phyloP scores from a whole-genome alignment of 305 asterid species.

The Rubia peregrina region DNA sequence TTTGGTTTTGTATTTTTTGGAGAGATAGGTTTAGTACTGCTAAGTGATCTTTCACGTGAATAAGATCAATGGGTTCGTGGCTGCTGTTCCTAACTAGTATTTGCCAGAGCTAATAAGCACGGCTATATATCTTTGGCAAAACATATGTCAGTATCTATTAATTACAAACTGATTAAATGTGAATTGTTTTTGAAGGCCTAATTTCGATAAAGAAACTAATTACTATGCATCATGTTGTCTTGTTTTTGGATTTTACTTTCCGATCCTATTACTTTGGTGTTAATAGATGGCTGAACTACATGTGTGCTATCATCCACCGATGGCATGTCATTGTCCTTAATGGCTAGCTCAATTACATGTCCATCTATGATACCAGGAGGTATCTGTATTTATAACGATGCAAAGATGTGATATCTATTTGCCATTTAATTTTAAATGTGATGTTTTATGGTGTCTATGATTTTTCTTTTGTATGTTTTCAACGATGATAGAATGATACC shows the following conservation, averaged over 20 bases:
- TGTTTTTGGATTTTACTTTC: background rate
- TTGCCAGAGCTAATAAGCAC: too few relatives aligned
- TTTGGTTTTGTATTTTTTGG: too few relatives aligned
- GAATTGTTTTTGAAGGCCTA: background rate
- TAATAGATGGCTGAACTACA: constrained; percentile 4
- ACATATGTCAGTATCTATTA: background rate
- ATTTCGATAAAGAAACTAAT: background rate
- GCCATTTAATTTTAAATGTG: background rate
- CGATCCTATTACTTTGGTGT: background rate
- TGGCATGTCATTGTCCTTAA: constrained; percentile 4
- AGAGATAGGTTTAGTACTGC: too few relatives aligned
- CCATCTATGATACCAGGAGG: constrained; percentile 5
- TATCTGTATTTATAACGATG: background rate
- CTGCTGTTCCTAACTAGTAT: too few relatives aligned
- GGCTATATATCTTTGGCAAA: background rate
- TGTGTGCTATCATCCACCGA: constrained; percentile 7
- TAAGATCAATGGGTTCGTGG: too few relatives aligned
- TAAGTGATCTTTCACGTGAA: too few relatives aligned
- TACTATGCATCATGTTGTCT: background rate
- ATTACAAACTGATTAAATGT: background rate
- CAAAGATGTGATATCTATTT: background rate
- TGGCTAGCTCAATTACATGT: constrained; percentile 8
- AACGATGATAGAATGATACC: background rate
- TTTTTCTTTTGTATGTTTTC: background rate
- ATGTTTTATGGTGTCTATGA: background rate